Conservation (phyloP, 169 alveolate species). For the Eimeria praecox region DNA sequence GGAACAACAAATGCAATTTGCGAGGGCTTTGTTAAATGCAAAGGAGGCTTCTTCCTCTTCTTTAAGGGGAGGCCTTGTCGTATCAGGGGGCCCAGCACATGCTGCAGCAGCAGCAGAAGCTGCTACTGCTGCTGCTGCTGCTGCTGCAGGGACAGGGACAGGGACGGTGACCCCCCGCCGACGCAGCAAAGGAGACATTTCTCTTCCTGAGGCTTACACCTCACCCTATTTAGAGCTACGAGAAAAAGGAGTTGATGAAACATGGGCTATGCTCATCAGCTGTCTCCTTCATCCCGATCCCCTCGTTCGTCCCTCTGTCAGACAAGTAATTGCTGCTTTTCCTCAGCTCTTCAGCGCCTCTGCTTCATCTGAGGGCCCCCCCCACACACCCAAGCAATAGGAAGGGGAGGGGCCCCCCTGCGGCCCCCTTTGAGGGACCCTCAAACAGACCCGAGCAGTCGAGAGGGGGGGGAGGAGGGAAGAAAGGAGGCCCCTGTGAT, state of each 20-base stretch:
- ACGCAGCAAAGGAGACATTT: neutral
- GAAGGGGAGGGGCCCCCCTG: neutral
- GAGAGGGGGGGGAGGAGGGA: neutral
- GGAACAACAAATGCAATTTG: constrained; percentile 9
- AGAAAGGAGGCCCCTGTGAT: neutral
- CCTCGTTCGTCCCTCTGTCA: neutral
- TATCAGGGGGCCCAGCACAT: neutral
- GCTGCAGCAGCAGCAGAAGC: neutral
- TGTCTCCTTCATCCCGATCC: constrained; percentile 29
- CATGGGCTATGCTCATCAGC: constrained; percentile 6
- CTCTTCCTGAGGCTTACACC: neutral
- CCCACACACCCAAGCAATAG: neutral
- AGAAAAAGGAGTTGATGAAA: neutral
- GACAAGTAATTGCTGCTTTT: neutral
- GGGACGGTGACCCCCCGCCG: neutral
- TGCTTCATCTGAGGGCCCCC: neutral
- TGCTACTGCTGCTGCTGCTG: neutral
- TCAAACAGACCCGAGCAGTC: neutral
- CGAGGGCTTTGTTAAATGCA: neutral
- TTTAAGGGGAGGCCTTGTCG: neutral
- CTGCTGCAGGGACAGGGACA: neutral
- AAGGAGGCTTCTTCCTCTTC: neutral
- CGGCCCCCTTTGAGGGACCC: neutral
- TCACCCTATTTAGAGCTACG: neutral
- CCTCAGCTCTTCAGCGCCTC: neutral